Conservation (phyloP, 2,329 filamentous ascomycete genomes). For the Cladosporium sp. region DNA sequence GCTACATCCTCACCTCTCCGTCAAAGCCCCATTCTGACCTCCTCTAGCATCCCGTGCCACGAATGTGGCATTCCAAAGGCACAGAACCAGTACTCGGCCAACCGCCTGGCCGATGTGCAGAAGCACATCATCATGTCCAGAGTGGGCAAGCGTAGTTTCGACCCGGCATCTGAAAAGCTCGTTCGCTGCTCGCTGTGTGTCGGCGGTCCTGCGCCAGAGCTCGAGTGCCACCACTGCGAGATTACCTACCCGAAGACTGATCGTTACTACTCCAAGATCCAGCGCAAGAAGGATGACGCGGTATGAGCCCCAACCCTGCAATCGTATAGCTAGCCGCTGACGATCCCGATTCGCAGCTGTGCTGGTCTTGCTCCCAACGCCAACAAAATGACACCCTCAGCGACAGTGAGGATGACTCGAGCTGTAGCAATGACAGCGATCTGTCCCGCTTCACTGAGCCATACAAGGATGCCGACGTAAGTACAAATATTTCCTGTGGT, state of each 20-base stretch:
- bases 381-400: background rate
- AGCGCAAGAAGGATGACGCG: constrained; percentile 6
- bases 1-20: background rate
- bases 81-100: constrained; percentile 13
- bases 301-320: background rate
- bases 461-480: background rate
- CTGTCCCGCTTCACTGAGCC: background rate
- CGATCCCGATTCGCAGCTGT: background rate
- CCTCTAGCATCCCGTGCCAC: constrained; percentile 18
- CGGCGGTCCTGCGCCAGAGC: constrained; percentile 9
- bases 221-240: constrained; percentile 24
- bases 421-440: background rate
- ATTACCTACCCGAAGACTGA: background rate
- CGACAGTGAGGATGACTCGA: background rate
- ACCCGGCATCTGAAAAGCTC: constrained; percentile 6
- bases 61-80: constrained; percentile 16
- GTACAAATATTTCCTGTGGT: background rate
- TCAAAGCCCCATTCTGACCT: constrained; percentile 1
- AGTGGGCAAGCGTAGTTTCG: constrained; percentile 4
- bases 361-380: constrained; percentile 5
- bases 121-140: constrained; percentile 3
- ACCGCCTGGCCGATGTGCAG: constrained; percentile 15
- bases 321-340: too few species aligned
- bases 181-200: constrained; percentile 23
- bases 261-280: background rate